Evolutionary conservation across 179 eudicot genomes (phyloP), one percentile per base, ranked within the genome.

Genomic region (Silene vulgaris): DNA sequence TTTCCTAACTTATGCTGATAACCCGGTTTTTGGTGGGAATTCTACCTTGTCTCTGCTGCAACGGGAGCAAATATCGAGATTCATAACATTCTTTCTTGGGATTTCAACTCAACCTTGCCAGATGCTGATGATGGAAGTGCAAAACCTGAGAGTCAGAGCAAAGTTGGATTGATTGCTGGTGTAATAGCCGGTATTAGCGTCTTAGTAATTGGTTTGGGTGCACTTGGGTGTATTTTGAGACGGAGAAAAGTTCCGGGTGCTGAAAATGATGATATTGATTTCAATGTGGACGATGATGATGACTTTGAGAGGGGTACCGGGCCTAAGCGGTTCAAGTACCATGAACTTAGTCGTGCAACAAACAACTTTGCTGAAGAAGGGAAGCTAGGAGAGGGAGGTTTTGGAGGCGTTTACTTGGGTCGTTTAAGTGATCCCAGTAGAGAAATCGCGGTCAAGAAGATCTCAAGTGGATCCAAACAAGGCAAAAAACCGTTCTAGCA

Each of bases 321-420:
- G 12, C 87, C 90, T 0, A 84, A 70, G 30, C 80, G 74, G 74
- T 88, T 86, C 68, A 77, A 85, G 0, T 84, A 83, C 62, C 3
- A 14, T 7, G 84, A 84, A 74, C 83, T 84, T 5, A 79, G 45
- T 65, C 28, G 67, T 8, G 84, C 87, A 21, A 84, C 88, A 1
- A 77, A 80, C 48, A 77, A 83, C 43, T 88, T 86, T 69, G 74
- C 85, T 0, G 74, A 59, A 32, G 81, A 81, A 1, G 69, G 82
- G 7, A 87, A 87, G 80, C 50, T 86, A 32, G 91, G 91, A 0
- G 85, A 83, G 71, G 89, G 91, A 45, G 91, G 89, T 8, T 88
- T 84, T 64, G 89, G 91, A 1, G 72, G 75, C 1, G 87, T 88
- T 30, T 88, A 82, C 76, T 77, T 69, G 56, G 89, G 90, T 2